Evolutionary conservation across 805 yeast species (phyloP).

Genomic region (Cyberlindnera mrakii): DNA sequence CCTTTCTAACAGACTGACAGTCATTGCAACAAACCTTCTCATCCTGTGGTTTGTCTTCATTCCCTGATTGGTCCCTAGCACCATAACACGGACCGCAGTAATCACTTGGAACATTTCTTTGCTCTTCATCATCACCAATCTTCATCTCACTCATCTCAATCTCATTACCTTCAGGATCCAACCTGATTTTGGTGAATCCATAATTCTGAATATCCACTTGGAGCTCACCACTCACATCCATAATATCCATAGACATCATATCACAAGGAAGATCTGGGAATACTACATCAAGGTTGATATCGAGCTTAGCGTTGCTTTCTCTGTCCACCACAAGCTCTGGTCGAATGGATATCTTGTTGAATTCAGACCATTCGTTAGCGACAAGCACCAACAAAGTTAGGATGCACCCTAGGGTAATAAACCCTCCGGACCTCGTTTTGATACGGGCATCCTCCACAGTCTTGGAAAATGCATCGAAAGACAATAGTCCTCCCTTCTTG

Average conservation of each 20-base stretch:
- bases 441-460: constrained; percentile 91
- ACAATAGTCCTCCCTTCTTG: constrained; percentile 30
- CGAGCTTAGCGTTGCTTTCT: constrained; percentile 66
- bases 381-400: constrained; percentile 56
- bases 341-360: constrained; percentile 56
- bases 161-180: constrained; percentile 47
- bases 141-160: constrained; percentile 35
- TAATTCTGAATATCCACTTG: constrained; percentile 66
- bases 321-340: constrained; percentile 91
- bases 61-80: constrained; percentile 53
- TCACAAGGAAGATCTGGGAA: constrained; percentile 89
- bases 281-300: constrained; percentile 72
- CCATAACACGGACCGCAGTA: constrained; percentile 94
- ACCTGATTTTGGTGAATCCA: constrained; percentile 67
- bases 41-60: constrained; percentile 30
- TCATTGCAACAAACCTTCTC: constrained; percentile 71
- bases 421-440: constrained; percentile 84
- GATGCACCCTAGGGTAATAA: constrained; percentile 71
- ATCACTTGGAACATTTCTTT: constrained; percentile 29
- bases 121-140: constrained; percentile 32
- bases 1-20: constrained; percentile 74
- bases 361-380: constrained; percentile 70
- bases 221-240: constrained; percentile 84
- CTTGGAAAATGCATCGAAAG: constrained; percentile 86
- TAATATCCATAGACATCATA: constrained; percentile 69